A percentile compares a stretch with the other conserved stretches of the same genome.
These are phyloP conservation scores for Starmerella etchellsii DNA, from an alignment of 805 yeast species.

Conservation along the genomic window DNA sequence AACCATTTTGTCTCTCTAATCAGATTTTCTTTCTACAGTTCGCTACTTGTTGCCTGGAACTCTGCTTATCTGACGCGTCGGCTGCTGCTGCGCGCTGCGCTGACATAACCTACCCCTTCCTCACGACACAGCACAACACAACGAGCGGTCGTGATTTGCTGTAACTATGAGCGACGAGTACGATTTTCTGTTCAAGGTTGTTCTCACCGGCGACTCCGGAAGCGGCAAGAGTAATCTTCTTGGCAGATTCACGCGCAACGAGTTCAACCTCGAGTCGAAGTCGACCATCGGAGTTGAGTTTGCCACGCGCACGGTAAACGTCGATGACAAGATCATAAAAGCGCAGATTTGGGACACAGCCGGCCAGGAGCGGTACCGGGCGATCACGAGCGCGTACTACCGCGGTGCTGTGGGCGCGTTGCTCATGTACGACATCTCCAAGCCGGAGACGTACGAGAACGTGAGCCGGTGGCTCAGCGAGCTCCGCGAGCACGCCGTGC, in stretches of 20 bases:
- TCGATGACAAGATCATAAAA: constrained; percentile 92
- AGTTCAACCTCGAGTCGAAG: constrained; percentile 85
- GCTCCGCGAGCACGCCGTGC: constrained; percentile 91
- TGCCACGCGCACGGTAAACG: constrained; percentile 87
- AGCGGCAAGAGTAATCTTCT: constrained; percentile 92
- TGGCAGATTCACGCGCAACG: constrained; percentile 89
- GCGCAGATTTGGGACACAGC: constrained; percentile 99
- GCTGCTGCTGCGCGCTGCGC: too few relatives aligned
- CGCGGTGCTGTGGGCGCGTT: constrained; percentile 98
- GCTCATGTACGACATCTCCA: constrained; percentile 88
- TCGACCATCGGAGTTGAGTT: constrained; percentile 97
- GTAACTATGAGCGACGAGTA: constrained; percentile 65
- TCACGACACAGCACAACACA: too few relatives aligned
- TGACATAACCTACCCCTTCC: too few relatives aligned
- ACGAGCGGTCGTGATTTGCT: too few relatives aligned
- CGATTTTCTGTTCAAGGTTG: constrained; percentile 86
- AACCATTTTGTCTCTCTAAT: too few relatives aligned
- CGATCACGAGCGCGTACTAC: constrained; percentile 92
- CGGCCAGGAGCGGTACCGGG: constrained; percentile 96
- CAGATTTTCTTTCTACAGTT: too few relatives aligned
- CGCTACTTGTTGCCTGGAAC: too few relatives aligned
- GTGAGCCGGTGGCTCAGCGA: constrained; percentile 88
- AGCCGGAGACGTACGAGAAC: constrained; percentile 81
- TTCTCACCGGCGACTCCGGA: constrained; percentile 91
- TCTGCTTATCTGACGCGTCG: too few relatives aligned